Conservation (phyloP, 225 moss, liverwort and hornwort species). For the Bryum argenteum region DNA sequence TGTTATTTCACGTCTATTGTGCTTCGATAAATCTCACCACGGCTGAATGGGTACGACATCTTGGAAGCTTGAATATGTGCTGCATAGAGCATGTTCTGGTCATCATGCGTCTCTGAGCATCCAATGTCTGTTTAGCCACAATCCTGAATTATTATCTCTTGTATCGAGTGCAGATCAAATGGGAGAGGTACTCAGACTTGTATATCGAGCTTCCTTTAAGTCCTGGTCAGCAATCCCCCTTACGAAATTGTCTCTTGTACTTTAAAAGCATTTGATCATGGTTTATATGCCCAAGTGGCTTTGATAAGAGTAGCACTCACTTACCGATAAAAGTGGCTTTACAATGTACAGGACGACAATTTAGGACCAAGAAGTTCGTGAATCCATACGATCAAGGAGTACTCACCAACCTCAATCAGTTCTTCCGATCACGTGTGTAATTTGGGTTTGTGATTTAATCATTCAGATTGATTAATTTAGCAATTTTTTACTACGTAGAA, state of each 20-base stretch:
- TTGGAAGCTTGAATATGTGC: slow-evolving; percentile 14
- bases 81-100: slow-evolving; percentile 4
- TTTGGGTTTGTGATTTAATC: slow-evolving; percentile 18
- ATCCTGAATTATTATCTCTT: slow-evolving; percentile 9
- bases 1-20: slow-evolving; percentile 60
- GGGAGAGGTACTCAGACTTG: slow-evolving; percentile 57
- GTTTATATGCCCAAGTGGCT: slow-evolving; percentile 16
- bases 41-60: slow-evolving; percentile 61
- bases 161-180: slow-evolving; percentile 56
- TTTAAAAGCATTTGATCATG: slow-evolving; percentile 15
- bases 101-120: neutral
- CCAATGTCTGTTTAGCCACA: slow-evolving; percentile 7
- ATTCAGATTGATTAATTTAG: slow-evolving; percentile 23
- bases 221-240: slow-evolving; percentile 39
- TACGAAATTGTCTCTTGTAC: slow-evolving; percentile 7
- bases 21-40: slow-evolving; percentile 65
- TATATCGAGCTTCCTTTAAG: slow-evolving; percentile 47
- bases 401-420: slow-evolving; percentile 48
- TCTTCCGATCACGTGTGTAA: slow-evolving; percentile 50
- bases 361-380: slow-evolving; percentile 52
- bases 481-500: slow-evolving; percentile 17
- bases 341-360: slow-evolving; percentile 44
- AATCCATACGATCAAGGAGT: slow-evolving; percentile 64
- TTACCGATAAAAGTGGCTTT: slow-evolving; percentile 5
- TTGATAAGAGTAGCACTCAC: neutral